Percentiles rank a stretch among this genome's conserved stretches.
Conservation (phyloP, 164 flowering plant species). For the Taxillus chinensis region DNA sequence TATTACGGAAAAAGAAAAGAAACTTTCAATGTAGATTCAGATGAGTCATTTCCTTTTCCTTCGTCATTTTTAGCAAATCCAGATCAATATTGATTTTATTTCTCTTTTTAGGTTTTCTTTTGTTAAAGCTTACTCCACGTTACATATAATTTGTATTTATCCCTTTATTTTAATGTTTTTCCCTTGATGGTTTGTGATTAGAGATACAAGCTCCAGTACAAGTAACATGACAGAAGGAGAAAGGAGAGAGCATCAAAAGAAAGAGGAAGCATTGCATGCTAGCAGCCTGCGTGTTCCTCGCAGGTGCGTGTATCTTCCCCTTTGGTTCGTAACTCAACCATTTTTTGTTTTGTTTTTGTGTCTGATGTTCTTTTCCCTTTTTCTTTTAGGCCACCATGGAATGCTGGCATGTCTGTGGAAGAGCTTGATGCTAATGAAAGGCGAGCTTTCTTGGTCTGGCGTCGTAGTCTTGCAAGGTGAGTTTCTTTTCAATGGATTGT, state of each 20-base stretch:
- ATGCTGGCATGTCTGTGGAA: slow-evolving; percentile 60
- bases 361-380: background rate
- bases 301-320: slow-evolving; percentile 28
- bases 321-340: background rate
- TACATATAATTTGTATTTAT: no score
- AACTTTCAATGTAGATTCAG: no score
- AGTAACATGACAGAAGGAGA: slow-evolving; percentile 47
- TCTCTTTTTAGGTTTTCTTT: no score
- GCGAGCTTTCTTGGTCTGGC: slow-evolving; percentile 74
- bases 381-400: slow-evolving; percentile 80
- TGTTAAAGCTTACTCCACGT: no score
- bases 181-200: slow-evolving; percentile 11
- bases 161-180: background rate
- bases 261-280: slow-evolving; percentile 70
- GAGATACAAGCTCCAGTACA: slow-evolving; percentile 41
- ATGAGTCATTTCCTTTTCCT: no score
- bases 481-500: background rate
- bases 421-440: slow-evolving; percentile 77
- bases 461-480: slow-evolving; percentile 80
- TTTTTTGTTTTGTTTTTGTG: background rate
- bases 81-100: no score
- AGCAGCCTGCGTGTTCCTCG: slow-evolving; percentile 87
- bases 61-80: no score
- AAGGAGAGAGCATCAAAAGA: slow-evolving; percentile 55
- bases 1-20: no score